phyloP scores from a whole-genome alignment of 306 rosid species.

The Rosa multiflora region DNA sequence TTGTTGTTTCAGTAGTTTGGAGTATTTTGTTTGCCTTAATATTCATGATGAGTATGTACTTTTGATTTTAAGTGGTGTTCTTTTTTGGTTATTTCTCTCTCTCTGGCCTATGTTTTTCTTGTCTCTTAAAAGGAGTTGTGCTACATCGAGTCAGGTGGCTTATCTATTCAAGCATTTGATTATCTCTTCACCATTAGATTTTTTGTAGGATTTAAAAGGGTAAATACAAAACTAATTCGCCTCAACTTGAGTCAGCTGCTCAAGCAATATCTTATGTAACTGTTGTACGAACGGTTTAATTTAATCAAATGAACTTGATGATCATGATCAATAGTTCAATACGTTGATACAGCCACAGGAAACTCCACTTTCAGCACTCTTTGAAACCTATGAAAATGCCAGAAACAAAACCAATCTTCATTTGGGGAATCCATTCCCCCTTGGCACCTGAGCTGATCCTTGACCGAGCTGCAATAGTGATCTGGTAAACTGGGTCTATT shows the following conservation, averaged over 20 bases:
- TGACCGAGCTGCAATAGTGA: too few relatives aligned
- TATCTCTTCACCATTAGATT: too few relatives aligned
- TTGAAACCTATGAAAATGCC: not conserved
- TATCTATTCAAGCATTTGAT: not conserved
- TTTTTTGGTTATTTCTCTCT: not conserved
- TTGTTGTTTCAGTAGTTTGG: constrained; percentile 21
- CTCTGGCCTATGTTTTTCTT: not conserved
- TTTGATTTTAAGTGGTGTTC: not conserved
- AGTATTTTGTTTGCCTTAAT: constrained; percentile 18
- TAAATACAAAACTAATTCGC: not conserved
- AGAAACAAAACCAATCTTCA: too few relatives aligned
- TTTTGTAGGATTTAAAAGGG: too few relatives aligned
- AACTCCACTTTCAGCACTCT: not conserved
- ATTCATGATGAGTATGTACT: not conserved
- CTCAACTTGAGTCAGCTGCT: too few relatives aligned
- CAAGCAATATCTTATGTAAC: not conserved
- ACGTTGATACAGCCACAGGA: not conserved
- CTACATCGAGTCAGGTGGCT: too few relatives aligned
- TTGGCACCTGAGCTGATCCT: too few relatives aligned
- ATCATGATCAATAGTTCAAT: too few relatives aligned
- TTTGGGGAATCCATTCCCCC: too few relatives aligned
- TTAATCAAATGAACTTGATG: too few relatives aligned
- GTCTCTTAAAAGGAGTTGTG: not conserved
- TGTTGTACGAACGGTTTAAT: too few relatives aligned
- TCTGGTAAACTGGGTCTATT: too few relatives aligned